These are phyloP conservation scores for Breviolum minutum DNA, from an alignment of 73 alveolate genomes.

Conservation along the genomic window DNA sequence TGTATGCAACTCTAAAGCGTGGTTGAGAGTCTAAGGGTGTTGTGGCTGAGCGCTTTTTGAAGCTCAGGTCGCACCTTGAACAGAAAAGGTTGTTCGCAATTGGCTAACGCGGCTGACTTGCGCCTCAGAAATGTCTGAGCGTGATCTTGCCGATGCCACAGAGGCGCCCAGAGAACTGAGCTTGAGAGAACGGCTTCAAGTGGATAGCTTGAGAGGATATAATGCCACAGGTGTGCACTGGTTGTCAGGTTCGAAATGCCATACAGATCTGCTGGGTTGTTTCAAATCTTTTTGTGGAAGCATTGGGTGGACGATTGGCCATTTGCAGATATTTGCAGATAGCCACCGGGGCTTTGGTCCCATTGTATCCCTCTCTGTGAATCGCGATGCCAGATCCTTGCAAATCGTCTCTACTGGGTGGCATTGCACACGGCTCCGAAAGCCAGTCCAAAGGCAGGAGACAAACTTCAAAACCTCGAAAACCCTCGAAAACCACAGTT, in stretches of 20 bases:
- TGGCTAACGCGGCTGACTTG: conserved; percentile 33
- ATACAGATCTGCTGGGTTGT: neutral
- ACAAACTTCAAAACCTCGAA: too few species aligned
- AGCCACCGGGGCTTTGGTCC: too few species aligned
- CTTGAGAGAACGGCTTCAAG: neutral
- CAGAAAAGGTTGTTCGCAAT: conserved; percentile 25
- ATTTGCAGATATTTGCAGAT: too few species aligned
- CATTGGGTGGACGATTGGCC: too few species aligned
- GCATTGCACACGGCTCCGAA: conserved; percentile 63
- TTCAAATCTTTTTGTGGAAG: neutral
- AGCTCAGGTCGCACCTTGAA: conserved; percentile 22
- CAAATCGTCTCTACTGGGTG: conserved; percentile 82
- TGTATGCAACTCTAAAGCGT: too few species aligned
- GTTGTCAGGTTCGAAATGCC: neutral
- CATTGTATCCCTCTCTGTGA: neutral
- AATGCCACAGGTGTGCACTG: neutral
- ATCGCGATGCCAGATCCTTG: conserved; percentile 41
- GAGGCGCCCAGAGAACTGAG: conserved; percentile 11
- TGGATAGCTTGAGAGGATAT: too few species aligned
- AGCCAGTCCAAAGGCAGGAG: conserved; percentile 59
- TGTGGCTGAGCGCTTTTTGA: too few species aligned
- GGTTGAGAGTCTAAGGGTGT: too few species aligned
- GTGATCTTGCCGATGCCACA: conserved; percentile 73
- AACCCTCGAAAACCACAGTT: too few species aligned
- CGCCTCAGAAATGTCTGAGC: conserved; percentile 50